Evolutionary conservation across 257 asterid species (phyloP).

Genomic region (Mitragyna speciosa): DNA sequence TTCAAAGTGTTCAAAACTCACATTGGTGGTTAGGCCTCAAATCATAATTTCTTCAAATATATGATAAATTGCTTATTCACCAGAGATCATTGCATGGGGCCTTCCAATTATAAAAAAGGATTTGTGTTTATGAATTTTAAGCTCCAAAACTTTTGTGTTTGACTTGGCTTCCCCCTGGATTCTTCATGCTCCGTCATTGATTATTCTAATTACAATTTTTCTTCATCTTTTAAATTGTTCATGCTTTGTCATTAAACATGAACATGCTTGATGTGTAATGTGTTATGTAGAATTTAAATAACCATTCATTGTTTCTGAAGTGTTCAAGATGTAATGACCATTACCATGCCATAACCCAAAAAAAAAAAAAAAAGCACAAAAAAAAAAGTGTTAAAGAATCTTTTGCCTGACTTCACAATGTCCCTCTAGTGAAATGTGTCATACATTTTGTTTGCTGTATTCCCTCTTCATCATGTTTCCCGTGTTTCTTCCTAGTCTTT

Average conservation of each 20-base stretch:
- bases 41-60: not conserved
- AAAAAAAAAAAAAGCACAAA: too few relatives aligned
- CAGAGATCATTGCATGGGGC: not conserved
- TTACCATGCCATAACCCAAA: too few relatives aligned
- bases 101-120: not conserved
- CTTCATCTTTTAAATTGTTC: not conserved
- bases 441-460: not conserved
- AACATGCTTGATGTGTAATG: not conserved
- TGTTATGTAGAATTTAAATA: not conserved
- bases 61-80: not conserved
- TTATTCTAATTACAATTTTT: not conserved
- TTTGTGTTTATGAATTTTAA: not conserved
- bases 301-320: not conserved
- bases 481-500: not conserved
- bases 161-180: not conserved
- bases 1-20: not conserved
- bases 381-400: not conserved
- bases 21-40: not conserved
- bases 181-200: too few relatives aligned
- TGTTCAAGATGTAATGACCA: not conserved
- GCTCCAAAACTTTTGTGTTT: not conserved
- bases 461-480: not conserved
- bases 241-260: conserved; percentile 1
- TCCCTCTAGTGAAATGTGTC: not conserved
- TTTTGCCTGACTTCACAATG: not conserved